A percentile compares a stretch with the other conserved stretches of the same genome.
These are phyloP conservation scores for Triticum dicoccoides DNA, from an alignment of 176 grass and related monocot species.

Conservation along the genomic window DNA sequence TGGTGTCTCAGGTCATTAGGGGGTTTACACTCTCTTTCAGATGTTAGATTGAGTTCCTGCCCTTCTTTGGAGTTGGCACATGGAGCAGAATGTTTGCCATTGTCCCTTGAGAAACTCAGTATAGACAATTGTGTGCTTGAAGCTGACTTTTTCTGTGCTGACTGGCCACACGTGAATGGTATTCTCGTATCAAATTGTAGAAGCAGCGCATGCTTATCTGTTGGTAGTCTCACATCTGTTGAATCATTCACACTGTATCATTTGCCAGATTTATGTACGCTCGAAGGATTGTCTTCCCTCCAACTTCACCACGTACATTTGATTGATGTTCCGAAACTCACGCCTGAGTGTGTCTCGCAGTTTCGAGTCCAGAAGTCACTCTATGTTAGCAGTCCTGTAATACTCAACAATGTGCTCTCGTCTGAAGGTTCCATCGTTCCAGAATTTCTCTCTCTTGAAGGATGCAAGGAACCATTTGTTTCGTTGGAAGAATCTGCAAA, in stretches of 20 bases:
- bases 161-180: rapidly evolving
- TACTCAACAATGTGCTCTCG: neutral
- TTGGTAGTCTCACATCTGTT: neutral
- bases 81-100: no score
- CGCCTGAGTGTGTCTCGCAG: neutral
- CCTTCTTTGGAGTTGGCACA: no score
- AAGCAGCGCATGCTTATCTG: neutral
- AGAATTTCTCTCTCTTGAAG: neutral
- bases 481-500: neutral
- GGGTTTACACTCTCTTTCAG: no score
- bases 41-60: no score
- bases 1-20: no score
- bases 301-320: neutral
- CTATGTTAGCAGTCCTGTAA: neutral
- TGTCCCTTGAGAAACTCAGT: no score
- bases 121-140: no score
- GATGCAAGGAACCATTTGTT: neutral
- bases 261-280: neutral
- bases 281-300: neutral
- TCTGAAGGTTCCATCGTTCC: neutral
- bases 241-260: neutral
- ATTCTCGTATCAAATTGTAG: rapidly evolving
- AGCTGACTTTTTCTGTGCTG: no score
- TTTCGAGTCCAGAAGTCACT: neutral
- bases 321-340: neutral